Evolutionary conservation across 257 asterid species (phyloP).

Genomic region (Solanum bulbocastanum): DNA sequence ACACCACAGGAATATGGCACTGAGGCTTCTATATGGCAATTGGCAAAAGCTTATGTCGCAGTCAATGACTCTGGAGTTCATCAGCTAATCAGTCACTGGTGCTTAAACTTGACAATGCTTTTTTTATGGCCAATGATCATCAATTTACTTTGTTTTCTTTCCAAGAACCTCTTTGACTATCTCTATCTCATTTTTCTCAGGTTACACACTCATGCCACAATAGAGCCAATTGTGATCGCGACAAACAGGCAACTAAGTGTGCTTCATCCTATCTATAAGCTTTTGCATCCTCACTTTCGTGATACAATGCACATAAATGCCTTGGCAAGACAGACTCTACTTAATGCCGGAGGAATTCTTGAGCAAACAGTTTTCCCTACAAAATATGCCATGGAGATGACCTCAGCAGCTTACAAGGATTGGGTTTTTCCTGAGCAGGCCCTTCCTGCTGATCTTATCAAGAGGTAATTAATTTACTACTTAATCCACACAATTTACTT

Average conservation of each 20-base stretch:
- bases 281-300: conserved; percentile 59
- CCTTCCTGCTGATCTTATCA: conserved; percentile 58
- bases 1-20: conserved; percentile 28
- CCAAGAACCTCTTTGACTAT: not conserved
- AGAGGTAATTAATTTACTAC: conserved; percentile 28
- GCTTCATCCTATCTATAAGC: conserved; percentile 59
- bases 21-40: conserved; percentile 36
- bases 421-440: conserved; percentile 64
- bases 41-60: conserved; percentile 48
- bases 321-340: conserved; percentile 44
- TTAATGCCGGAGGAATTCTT: conserved; percentile 58
- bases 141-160: not conserved
- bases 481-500: not conserved
- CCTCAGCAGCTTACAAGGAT: conserved; percentile 35
- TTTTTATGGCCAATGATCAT: not conserved
- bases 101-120: not conserved
- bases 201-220: conserved; percentile 53
- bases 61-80: conserved; percentile 52
- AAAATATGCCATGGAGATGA: conserved; percentile 47
- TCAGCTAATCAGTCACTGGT: conserved; percentile 56
- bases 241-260: conserved; percentile 49
- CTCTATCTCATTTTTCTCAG: conserved; percentile 1
- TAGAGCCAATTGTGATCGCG: conserved; percentile 65
- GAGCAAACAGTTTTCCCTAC: conserved; percentile 53
- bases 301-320: conserved; percentile 75